Percentiles rank a stretch among this genome's conserved stretches.
Conservation (phyloP, 331 rosid genomes). For the Acacia pycnantha region DNA sequence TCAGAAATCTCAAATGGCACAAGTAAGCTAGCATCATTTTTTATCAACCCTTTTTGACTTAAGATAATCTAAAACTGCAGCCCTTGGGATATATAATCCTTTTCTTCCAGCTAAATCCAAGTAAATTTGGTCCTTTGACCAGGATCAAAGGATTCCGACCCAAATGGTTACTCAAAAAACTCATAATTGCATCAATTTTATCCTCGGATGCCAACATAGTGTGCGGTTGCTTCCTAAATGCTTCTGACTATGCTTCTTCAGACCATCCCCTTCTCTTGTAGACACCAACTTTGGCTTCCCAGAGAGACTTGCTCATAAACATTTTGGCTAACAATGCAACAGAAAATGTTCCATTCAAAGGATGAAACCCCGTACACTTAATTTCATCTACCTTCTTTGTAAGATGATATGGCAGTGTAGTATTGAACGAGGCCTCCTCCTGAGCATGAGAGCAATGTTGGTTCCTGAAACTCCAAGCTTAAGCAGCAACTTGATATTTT, state of each 20-base stretch:
- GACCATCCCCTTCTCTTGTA: conserved; percentile 36
- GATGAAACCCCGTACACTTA: conserved; percentile 28
- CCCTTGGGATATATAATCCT: conserved; percentile 41
- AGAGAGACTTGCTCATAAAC: background rate
- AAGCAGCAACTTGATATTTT: conserved; percentile 17
- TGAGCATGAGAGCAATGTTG: background rate
- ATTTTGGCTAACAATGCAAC: conserved; percentile 11
- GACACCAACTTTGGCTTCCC: conserved; percentile 35
- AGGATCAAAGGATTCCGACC: conserved; percentile 20
- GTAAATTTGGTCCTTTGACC: background rate
- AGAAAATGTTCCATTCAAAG: background rate
- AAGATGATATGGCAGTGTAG: background rate
- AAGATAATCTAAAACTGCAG: conserved; percentile 20
- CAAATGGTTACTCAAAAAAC: conserved; percentile 28
- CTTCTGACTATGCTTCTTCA: conserved; percentile 15
- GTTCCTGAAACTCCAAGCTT: conserved; percentile 19
- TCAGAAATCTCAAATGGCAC: conserved; percentile 15
- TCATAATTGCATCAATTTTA: conserved; percentile 30
- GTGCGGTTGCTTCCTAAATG: conserved; percentile 25
- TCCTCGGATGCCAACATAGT: conserved; percentile 23
- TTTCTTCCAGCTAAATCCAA: conserved; percentile 28
- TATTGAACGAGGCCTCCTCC: background rate
- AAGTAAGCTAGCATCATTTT: conserved; percentile 11
- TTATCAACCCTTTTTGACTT: conserved; percentile 25
- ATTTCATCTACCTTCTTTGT: background rate